Evolutionary conservation across 495 filamentous ascomycete species (phyloP).

Genomic region (Penicillium tannophilum): DNA sequence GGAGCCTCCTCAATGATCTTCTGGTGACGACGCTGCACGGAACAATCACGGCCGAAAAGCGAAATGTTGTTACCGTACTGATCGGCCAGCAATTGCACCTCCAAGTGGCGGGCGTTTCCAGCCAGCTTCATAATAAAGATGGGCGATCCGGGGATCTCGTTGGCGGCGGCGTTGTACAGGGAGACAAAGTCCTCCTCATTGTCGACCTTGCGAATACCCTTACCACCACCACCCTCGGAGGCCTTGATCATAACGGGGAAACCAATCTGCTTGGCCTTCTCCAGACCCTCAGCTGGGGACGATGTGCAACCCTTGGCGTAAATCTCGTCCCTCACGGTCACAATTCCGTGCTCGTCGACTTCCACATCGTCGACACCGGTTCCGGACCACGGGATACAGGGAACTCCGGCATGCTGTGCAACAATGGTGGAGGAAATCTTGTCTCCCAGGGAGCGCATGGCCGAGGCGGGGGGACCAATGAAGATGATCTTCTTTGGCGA

Average conservation of each 20-base stretch:
- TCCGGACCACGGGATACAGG: constrained; percentile 98
- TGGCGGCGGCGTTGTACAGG: constrained; percentile 92
- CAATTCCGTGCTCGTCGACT: constrained; percentile 80
- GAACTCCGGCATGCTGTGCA: constrained; percentile 93
- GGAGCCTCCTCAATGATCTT: constrained; percentile 99
- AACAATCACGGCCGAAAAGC: constrained; percentile 97
- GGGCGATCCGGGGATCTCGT: constrained; percentile 97
- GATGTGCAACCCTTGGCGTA: constrained; percentile 91
- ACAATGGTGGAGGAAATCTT: constrained; percentile 99
- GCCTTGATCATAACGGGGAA: constrained; percentile 99
- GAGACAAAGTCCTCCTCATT: constrained; percentile 78
- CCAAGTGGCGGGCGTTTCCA: constrained; percentile 92
- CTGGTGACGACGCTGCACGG: constrained; percentile 96
- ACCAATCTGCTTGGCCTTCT: constrained; percentile 85
- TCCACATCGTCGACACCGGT: constrained; percentile 81
- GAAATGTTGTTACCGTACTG: constrained; percentile 99
- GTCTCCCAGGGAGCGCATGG: constrained; percentile 98
- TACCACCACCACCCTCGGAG: constrained; percentile 98
- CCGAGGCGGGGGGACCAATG: constrained; percentile 95
- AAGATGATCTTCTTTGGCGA: constrained; percentile 99
- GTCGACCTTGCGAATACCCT: constrained; percentile 97
- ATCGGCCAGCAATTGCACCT: constrained; percentile 96
- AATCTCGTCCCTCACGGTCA: constrained; percentile 83
- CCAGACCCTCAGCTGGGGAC: constrained; percentile 83
- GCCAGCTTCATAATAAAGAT: constrained; percentile 99